Conservation (phyloP, 169 alveolate species). For the Eimeria necatrix region DNA sequence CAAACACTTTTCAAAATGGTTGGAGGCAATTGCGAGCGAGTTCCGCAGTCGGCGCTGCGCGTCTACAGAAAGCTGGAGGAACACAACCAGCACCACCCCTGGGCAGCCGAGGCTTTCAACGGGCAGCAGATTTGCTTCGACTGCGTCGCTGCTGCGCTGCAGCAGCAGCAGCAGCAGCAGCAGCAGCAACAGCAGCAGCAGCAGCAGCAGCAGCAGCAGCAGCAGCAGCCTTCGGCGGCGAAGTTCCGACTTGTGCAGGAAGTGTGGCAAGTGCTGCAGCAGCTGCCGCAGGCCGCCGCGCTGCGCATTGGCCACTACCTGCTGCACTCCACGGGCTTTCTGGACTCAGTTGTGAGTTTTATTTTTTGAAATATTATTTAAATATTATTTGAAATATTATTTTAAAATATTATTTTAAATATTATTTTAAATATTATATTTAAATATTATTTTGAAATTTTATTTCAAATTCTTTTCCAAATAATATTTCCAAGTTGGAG, state of each 20-base stretch:
- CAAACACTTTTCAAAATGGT: neutral
- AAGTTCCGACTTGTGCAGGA: neutral
- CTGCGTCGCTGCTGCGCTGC: neutral
- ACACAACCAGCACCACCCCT: slow-evolving; percentile 27
- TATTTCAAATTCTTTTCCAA: neutral
- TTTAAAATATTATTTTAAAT: too few relatives aligned
- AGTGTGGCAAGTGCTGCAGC: neutral
- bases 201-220: too few relatives aligned
- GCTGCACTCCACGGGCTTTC: neutral
- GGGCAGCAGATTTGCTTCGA: slow-evolving; percentile 36
- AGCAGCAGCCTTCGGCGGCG: neutral
- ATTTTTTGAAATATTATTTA: neutral
- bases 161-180: too few relatives aligned
- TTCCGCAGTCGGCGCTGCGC: neutral
- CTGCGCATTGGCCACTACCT: neutral
- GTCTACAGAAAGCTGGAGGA: neutral
- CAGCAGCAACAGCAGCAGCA: too few relatives aligned
- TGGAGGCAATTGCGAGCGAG: too few relatives aligned
- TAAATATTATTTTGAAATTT: too few relatives aligned
- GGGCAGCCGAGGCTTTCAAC: neutral
- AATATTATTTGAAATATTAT: neutral
- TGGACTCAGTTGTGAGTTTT: slow-evolving; percentile 43
- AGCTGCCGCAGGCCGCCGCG: neutral
- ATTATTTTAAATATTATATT: too few relatives aligned
- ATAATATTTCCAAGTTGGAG: neutral